Base-by-base conservation (phyloP, 768 basidiomycete species). In the Ramaria rubella region DNA sequence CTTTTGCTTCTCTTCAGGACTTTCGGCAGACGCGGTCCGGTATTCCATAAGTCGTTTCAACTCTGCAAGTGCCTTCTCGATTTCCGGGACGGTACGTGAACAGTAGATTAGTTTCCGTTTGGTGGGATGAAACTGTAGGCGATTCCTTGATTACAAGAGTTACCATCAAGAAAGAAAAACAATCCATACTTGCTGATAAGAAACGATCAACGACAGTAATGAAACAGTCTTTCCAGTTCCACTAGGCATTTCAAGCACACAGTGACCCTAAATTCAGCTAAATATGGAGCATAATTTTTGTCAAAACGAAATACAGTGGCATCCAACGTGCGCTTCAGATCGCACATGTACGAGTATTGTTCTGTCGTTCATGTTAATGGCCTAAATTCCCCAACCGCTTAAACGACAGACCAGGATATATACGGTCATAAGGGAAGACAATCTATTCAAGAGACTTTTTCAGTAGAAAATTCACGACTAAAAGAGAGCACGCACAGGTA, bases 221-320 rank as follows among this genome's bases (percentile, higher is more conserved):
- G 94, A 97, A 24, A 99, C 96, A 0, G 96, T 99, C 76, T 99
- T 99, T 23, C 96, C 96, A 21, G 96, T 99, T 15, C 96, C 96
- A 11, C 96, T 98, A 60, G 96, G 96, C 96, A 99, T 99, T 75
- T 99, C 96, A 34, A 99, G 80, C n/a, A 98, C 92, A 69, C 96
- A 97, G 63, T 99, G 96, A 49, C 96, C 96, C 94, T 98, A 63
- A 40, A 54, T 21, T 42, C 17, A 52, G 34, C 9, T 23, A 24
- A 19, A 29, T 26, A 43, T 58, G 23, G 38, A 54, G n/a, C 15
- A 46, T 11, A 52, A 43, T 23, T 38, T 26, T 29, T 29, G 14
- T 44, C 36, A 23, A 58, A 34, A 42, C 36, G 19, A 65, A 75
- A 59, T 69, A 94, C 94, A 58, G 90, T 86, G 33, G 94, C 94